Evolutionary conservation across 2,329 filamentous ascomycete species (phyloP).

Genomic region (Fusarium miscanthi): DNA sequence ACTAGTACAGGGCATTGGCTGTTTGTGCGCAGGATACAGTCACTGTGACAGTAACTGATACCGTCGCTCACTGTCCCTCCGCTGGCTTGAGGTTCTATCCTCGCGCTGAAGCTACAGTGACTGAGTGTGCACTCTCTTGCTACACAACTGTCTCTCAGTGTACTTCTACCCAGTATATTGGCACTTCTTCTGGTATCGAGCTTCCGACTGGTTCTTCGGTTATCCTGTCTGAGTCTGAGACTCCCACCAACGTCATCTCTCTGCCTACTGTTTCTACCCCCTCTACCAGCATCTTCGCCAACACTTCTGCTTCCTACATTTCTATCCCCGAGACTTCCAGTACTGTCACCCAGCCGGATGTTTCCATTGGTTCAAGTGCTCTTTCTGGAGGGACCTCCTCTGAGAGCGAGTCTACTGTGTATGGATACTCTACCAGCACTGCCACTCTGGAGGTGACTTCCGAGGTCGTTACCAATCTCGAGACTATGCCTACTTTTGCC

Average conservation of each 20-base stretch:
- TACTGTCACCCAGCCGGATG: background rate
- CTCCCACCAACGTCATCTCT: slow-evolving; percentile 9
- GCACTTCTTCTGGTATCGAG: slow-evolving; percentile 17
- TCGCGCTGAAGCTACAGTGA: slow-evolving; percentile 8
- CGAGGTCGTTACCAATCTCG: slow-evolving; percentile 22
- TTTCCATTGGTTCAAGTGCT: slow-evolving; percentile 20
- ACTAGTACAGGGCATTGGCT: slow-evolving; percentile 37
- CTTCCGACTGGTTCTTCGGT: slow-evolving; percentile 16
- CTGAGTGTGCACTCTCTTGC: slow-evolving; percentile 46
- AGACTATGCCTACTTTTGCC: slow-evolving; percentile 38
- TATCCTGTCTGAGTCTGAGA: slow-evolving; percentile 3
- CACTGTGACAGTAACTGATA: background rate
- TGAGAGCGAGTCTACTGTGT: background rate
- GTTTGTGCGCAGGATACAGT: slow-evolving; percentile 44
- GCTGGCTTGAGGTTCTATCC: background rate
- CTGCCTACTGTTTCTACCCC: slow-evolving; percentile 13
- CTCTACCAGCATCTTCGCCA: slow-evolving; percentile 12
- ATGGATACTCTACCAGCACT: slow-evolving; percentile 30
- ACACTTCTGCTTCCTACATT: slow-evolving; percentile 6
- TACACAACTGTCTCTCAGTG: slow-evolving; percentile 39
- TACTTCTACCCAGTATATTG: slow-evolving; percentile 29
- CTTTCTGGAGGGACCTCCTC: slow-evolving; percentile 22
- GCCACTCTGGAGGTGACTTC: background rate
- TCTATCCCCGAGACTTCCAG: background rate
- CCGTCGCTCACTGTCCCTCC: background rate